phyloP scores from a whole-genome alignment of 1,284 basidiomycete species.

The Vanrija humicola region DNA sequence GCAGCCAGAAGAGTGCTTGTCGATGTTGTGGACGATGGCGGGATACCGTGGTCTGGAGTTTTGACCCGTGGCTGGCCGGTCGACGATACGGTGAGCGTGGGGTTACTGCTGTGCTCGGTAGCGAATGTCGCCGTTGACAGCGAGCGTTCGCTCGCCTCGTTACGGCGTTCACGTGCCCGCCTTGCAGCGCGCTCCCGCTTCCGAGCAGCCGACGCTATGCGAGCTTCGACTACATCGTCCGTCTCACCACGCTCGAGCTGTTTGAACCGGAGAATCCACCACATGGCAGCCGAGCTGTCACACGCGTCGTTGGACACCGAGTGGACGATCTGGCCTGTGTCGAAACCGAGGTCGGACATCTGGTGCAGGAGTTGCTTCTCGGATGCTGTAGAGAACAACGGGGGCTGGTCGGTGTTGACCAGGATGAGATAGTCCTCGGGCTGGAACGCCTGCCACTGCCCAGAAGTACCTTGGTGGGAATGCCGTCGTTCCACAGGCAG shows the following conservation, averaged over 20 bases:
- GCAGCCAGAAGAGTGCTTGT: not conserved
- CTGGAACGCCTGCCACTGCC: conserved; percentile 34
- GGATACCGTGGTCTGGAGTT: not conserved
- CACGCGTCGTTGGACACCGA: conserved; percentile 88
- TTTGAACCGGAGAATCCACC: conserved; percentile 92
- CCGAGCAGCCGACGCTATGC: conserved; percentile 25
- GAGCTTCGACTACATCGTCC: conserved; percentile 34
- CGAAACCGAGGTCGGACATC: conserved; percentile 75
- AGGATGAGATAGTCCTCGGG: conserved; percentile 63
- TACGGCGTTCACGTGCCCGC: conserved; percentile 29
- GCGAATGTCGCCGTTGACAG: not conserved
- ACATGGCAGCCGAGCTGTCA: conserved; percentile 82
- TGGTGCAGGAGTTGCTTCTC: conserved; percentile 77
- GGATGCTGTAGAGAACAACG: conserved; percentile 76
- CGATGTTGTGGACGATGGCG: not conserved
- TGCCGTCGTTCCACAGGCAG: conserved; percentile 50
- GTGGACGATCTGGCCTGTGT: conserved; percentile 90
- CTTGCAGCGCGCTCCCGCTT: conserved; percentile 27
- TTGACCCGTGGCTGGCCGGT: not conserved
- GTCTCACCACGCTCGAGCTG: conserved; percentile 51
- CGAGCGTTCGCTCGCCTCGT: conserved; percentile 7
- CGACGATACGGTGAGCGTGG: not conserved
- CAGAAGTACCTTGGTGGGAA: conserved; percentile 39
- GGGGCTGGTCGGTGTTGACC: conserved; percentile 65
- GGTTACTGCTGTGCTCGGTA: not conserved